Evolutionary conservation across 2,329 filamentous ascomycete species (phyloP).

Genomic region (Epichloe scottii): DNA sequence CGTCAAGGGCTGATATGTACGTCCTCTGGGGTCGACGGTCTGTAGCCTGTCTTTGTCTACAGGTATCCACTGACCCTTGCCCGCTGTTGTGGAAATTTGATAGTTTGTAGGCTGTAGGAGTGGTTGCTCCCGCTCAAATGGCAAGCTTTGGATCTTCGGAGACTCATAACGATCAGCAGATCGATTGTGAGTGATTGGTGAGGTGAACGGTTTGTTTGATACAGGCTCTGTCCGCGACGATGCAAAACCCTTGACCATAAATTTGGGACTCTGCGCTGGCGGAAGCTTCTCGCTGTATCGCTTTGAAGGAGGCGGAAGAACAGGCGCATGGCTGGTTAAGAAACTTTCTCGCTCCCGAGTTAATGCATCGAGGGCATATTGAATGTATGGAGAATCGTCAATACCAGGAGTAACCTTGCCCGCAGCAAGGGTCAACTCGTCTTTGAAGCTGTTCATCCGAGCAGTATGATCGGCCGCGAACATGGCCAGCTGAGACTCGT

Average conservation of each 20-base stretch:
- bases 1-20: constrained; percentile 39
- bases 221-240: background rate
- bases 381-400: constrained; percentile 79
- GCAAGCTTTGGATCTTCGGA: background rate
- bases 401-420: constrained; percentile 58
- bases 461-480: constrained; percentile 21
- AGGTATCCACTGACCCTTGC: constrained; percentile 18
- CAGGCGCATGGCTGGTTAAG: constrained; percentile 32
- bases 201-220: background rate
- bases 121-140: constrained; percentile 1
- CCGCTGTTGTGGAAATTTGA: constrained; percentile 3
- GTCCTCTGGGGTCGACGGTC: constrained; percentile 26
- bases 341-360: constrained; percentile 58
- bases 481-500: constrained; percentile 28
- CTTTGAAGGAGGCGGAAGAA: constrained; percentile 29
- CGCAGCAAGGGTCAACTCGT: constrained; percentile 36
- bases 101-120: constrained; percentile 1
- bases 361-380: constrained; percentile 79
- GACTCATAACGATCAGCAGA: background rate
- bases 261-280: constrained; percentile 1
- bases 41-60: constrained; percentile 21
- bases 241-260: constrained; percentile 1
- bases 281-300: constrained; percentile 19
- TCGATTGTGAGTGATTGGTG: background rate
- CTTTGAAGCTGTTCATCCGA: constrained; percentile 32